Conservation (phyloP, 2,329 filamentous ascomycete genomes). For the Clarireedia hainanense region DNA sequence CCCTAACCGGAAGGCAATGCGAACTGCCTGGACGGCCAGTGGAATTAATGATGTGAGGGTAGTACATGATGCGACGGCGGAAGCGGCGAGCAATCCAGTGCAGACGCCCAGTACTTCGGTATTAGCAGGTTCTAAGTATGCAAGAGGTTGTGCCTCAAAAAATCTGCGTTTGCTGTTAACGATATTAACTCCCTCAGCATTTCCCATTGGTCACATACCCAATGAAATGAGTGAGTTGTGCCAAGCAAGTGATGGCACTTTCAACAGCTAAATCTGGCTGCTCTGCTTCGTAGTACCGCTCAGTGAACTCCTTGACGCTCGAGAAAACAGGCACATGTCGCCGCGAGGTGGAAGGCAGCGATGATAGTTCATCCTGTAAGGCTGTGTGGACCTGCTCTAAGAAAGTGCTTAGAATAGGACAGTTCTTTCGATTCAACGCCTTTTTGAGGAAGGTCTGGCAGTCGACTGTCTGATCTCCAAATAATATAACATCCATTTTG, state of each 20-base stretch:
- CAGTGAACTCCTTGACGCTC: slow-evolving; percentile 55
- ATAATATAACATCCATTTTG: slow-evolving; percentile 20
- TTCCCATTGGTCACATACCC: slow-evolving; percentile 40
- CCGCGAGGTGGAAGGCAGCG: slow-evolving; percentile 47
- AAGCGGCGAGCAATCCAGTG: slow-evolving; percentile 28
- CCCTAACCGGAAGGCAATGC: slow-evolving; percentile 28
- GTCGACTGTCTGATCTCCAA: slow-evolving; percentile 18
- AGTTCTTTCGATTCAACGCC: slow-evolving; percentile 14
- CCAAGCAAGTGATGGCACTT: slow-evolving; percentile 54
- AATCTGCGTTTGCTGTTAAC: slow-evolving; percentile 1
- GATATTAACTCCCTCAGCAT: background rate
- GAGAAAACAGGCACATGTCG: slow-evolving; percentile 53
- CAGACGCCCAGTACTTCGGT: slow-evolving; percentile 19
- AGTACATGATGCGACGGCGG: slow-evolving; percentile 26
- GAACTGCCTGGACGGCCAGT: slow-evolving; percentile 26
- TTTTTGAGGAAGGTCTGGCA: slow-evolving; percentile 16
- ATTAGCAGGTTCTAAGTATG: slow-evolving; percentile 3
- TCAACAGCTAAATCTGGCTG: slow-evolving; percentile 54
- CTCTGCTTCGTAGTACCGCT: slow-evolving; percentile 51
- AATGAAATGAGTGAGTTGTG: slow-evolving; percentile 61
- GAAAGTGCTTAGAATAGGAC: slow-evolving; percentile 34
- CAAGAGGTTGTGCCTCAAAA: slow-evolving; percentile 6
- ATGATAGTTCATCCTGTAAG: slow-evolving; percentile 51
- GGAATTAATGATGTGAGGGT: slow-evolving; percentile 26
- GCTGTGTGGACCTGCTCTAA: slow-evolving; percentile 49